A percentile compares a stretch with the other conserved stretches of the same genome.
Conservation (phyloP, 2,329 filamentous ascomycete species). For the Fusarium decemcellulare region DNA sequence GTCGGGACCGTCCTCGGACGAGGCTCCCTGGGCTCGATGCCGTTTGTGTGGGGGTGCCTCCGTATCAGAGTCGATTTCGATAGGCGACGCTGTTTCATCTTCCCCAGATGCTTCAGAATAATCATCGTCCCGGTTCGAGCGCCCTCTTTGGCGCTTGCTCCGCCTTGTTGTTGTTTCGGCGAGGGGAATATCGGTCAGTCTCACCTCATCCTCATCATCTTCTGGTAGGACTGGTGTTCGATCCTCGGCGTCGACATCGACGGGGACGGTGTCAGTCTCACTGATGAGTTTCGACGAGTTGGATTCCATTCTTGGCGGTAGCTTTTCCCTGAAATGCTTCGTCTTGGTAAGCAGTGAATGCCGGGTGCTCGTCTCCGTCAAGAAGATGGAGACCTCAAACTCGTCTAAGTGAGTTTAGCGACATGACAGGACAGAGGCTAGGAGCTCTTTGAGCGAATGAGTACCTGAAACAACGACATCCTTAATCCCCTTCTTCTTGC, state of each 20-base stretch:
- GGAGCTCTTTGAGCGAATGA: not conserved
- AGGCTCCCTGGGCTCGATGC: slow-evolving; percentile 51
- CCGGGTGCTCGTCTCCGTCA: slow-evolving; percentile 87
- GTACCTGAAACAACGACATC: slow-evolving; percentile 87
- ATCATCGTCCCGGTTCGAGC: slow-evolving; percentile 49
- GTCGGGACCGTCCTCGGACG: slow-evolving; percentile 57
- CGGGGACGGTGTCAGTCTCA: slow-evolving; percentile 66
- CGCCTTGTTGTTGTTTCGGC: slow-evolving; percentile 38
- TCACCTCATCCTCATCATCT: slow-evolving; percentile 57
- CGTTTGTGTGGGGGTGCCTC: slow-evolving; percentile 63
- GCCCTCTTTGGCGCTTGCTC: slow-evolving; percentile 49
- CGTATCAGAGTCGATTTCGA: slow-evolving; percentile 57
- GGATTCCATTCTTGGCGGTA: slow-evolving; percentile 67
- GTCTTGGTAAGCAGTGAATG: slow-evolving; percentile 90
- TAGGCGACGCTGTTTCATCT: slow-evolving; percentile 54
- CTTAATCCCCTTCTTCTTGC: slow-evolving; percentile 85
- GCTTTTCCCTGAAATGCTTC: slow-evolving; percentile 79
- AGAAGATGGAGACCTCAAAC: slow-evolving; percentile 94
- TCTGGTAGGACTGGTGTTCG: slow-evolving; percentile 61
- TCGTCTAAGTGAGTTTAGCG: slow-evolving; percentile 74
- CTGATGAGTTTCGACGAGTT: slow-evolving; percentile 75
- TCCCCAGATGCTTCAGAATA: slow-evolving; percentile 48
- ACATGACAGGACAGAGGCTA: not conserved
- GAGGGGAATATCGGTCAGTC: slow-evolving; percentile 54
- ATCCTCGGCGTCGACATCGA: slow-evolving; percentile 65